phyloP scores from a whole-genome alignment of 345 rosid genomes.

The Turritis glabra region DNA sequence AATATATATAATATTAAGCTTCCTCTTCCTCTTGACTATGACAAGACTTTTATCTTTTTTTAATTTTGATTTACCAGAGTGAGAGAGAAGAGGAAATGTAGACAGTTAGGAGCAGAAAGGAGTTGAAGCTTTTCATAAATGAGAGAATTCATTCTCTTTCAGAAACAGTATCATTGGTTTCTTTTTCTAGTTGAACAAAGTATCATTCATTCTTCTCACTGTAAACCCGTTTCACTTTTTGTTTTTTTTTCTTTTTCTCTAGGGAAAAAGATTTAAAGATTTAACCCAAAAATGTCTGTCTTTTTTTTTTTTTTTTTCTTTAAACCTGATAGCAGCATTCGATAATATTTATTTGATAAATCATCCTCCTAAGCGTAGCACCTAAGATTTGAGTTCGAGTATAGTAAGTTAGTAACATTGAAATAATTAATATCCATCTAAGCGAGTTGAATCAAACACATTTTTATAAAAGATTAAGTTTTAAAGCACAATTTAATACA shows the following conservation, averaged over 20 bases:
- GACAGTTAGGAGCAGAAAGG: slow-evolving; percentile 33
- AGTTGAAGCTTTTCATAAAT: slow-evolving; percentile 47
- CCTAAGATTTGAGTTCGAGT: too few relatives aligned
- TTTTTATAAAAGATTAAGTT: too few relatives aligned
- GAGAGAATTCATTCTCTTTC: slow-evolving; percentile 29
- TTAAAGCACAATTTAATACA: too few relatives aligned
- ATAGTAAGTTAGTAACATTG: too few relatives aligned
- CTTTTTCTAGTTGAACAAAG: slow-evolving; percentile 36
- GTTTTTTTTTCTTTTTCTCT: not conserved
- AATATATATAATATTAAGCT: slow-evolving; percentile 13
- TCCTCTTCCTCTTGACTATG: slow-evolving; percentile 15
- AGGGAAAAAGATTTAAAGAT: not conserved
- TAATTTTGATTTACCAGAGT: not conserved
- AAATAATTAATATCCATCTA: too few relatives aligned
- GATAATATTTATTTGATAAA: too few relatives aligned
- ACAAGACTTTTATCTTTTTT: slow-evolving; percentile 22
- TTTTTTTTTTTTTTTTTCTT: too few relatives aligned
- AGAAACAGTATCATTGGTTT: slow-evolving; percentile 27
- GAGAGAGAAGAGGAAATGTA: slow-evolving; percentile 17
- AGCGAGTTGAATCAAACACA: too few relatives aligned
- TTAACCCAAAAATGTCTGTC: too few relatives aligned
- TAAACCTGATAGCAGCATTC: too few relatives aligned
- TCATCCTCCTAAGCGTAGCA: too few relatives aligned
- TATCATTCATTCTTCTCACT: slow-evolving; percentile 46
- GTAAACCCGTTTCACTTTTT: not conserved